Evolutionary conservation across 2,329 filamentous ascomycete species (phyloP).

Genomic region (Diplocarpon mali): DNA sequence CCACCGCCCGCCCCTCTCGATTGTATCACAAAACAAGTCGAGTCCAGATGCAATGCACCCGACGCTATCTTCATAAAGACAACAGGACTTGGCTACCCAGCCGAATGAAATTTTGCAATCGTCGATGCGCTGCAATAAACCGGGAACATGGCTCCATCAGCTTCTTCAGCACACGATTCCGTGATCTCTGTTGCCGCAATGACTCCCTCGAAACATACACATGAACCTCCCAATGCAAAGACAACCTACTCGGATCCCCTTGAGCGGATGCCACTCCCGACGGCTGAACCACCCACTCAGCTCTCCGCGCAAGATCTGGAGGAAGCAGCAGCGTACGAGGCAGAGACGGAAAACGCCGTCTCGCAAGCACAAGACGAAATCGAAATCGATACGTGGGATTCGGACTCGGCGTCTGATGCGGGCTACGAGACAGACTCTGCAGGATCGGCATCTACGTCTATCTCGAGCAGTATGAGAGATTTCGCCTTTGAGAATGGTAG

Average conservation of each 20-base stretch:
- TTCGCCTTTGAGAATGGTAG: conserved; percentile 47
- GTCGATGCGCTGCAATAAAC: background rate
- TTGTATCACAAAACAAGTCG: too few species aligned
- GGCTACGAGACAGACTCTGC: conserved; percentile 24
- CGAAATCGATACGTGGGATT: conserved; percentile 15
- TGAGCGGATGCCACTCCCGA: background rate
- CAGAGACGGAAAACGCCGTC: conserved; percentile 15
- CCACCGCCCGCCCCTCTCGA: too few species aligned
- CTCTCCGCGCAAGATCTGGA: conserved; percentile 3
- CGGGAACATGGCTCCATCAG: conserved; percentile 2
- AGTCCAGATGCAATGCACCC: background rate
- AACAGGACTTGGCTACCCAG: background rate
- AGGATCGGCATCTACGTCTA: conserved; percentile 18
- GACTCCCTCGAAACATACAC: background rate
- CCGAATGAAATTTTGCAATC: background rate
- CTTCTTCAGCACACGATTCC: conserved; percentile 11
- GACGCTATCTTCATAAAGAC: background rate
- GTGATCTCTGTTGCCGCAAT: conserved; percentile 12
- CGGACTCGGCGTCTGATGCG: conserved; percentile 14
- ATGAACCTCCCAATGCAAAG: background rate
- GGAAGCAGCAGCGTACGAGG: conserved; percentile 9
- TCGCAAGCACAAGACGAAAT: conserved; percentile 22
- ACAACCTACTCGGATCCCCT: background rate
- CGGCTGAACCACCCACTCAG: background rate
- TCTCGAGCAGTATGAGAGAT: conserved; percentile 32